These are phyloP conservation scores for Phytophthora ramorum DNA, from an alignment of 352 stramenopile genomes.

Conservation along the genomic window DNA sequence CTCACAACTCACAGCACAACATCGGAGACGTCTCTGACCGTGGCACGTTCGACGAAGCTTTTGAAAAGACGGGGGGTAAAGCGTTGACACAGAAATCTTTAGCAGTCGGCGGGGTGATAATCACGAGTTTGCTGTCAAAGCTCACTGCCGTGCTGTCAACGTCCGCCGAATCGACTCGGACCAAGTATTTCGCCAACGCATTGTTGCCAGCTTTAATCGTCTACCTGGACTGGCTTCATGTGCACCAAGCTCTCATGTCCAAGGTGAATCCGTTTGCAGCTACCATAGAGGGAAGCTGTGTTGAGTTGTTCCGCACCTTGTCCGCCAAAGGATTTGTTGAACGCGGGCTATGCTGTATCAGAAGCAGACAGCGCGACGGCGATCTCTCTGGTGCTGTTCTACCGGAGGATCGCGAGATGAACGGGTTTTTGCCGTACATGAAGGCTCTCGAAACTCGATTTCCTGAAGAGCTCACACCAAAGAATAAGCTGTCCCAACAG, in stretches of 20 bases:
- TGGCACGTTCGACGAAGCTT: slow-evolving; percentile 13
- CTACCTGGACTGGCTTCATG: slow-evolving; percentile 50
- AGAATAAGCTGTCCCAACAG: slow-evolving; percentile 1
- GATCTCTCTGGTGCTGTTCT: slow-evolving; percentile 24
- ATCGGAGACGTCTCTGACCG: neutral
- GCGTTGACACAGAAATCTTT: slow-evolving; percentile 10
- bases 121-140: slow-evolving; percentile 21
- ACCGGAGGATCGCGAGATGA: slow-evolving; percentile 51
- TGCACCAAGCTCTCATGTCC: slow-evolving; percentile 28
- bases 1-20: slow-evolving; percentile 31
- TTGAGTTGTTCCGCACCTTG: slow-evolving; percentile 25
- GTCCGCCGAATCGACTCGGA: slow-evolving; percentile 23
- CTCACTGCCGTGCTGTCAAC: slow-evolving; percentile 20
- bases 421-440: slow-evolving; percentile 47
- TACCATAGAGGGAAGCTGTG: slow-evolving; percentile 18
- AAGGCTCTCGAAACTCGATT: slow-evolving; percentile 10
- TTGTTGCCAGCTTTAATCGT: slow-evolving; percentile 48
- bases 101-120: slow-evolving; percentile 9
- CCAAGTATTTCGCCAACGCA: slow-evolving; percentile 43
- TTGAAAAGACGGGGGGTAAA: slow-evolving; percentile 4
- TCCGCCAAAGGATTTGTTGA: slow-evolving; percentile 32
- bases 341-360: slow-evolving; percentile 22
- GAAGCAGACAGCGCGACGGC: slow-evolving; percentile 22
- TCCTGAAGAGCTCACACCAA: slow-evolving; percentile 4
- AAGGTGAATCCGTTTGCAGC: slow-evolving; percentile 11